Evolutionary conservation across 768 basidiomycete genomes (phyloP), one percentile per base, ranked within the genome.

Genomic region (Tremella yokohamensis): DNA sequence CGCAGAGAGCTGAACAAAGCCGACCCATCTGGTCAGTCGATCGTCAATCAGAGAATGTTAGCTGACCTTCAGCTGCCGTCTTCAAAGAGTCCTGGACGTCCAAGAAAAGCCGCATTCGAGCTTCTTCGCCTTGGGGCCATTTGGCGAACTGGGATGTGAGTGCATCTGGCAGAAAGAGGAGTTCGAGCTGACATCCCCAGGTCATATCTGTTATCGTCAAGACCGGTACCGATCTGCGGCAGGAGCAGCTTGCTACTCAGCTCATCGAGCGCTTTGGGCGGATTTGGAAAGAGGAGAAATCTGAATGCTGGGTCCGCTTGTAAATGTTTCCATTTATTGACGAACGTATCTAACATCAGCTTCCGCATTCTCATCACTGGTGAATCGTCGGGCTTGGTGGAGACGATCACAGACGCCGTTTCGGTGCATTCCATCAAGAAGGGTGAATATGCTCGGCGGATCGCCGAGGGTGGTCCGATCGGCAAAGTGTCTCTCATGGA

Each of bases 371-470:
- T 97, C 58, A 94, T 97, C 61, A 96, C 92, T 0, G 92, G 93
- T 4, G 89, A 87, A 47, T 84, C 84, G 2, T 97, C 96, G 12
- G 96, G 93, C 20, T 78, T 99, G 50, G 90, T 99, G 0, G 96
- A 99, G 78, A 99, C 96, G 0, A 97, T 99, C 64, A 97, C 91
- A 2, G 96, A 99, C 66, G 89, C 94, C 0, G 91, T 98, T 0
- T 98, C 96, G 3, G 90, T 99, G 65, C 96, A 99, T 74, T 98
- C 96, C 0, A 96, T 99, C 76, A 99, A 99, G 81, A 99, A 99
- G 78, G 88, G 90, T 2, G 94, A 96, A 74, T 98, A 98, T 76
- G 93, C 94, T 1, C 84, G 90, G 65, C 82, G 90, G 54, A 77
- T 94, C 54, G 83, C 90, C 2, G 83, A 84, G 65, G 87, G 90